Evolutionary conservation across 2,329 filamentous ascomycete genomes (phyloP).

Genomic region (Didymella sp.): DNA sequence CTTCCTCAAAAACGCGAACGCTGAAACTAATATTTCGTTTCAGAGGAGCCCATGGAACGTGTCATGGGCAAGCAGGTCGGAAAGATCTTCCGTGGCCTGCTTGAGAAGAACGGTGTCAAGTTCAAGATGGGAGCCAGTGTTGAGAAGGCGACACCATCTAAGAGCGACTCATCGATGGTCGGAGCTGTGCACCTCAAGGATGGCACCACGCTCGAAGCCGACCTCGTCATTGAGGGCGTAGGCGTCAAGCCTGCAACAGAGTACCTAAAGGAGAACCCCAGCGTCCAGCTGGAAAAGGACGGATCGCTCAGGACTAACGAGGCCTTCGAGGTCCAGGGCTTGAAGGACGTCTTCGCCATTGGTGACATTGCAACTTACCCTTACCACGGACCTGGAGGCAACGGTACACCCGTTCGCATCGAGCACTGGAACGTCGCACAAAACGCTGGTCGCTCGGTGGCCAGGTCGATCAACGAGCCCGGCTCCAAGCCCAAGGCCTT

Average conservation of each 20-base stretch:
- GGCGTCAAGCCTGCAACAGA: slow-evolving; percentile 87
- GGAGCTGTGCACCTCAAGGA: slow-evolving; percentile 85
- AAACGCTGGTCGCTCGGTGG: slow-evolving; percentile 83
- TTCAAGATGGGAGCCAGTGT: slow-evolving; percentile 85
- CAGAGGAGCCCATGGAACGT: slow-evolving; percentile 77
- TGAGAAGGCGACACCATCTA: slow-evolving; percentile 79
- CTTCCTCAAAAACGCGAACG: no score
- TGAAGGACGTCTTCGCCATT: slow-evolving; percentile 87
- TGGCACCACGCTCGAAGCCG: slow-evolving; percentile 81
- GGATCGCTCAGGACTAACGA: slow-evolving; percentile 86
- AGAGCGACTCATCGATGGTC: slow-evolving; percentile 72
- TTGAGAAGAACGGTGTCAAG: slow-evolving; percentile 87
- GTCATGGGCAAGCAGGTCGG: slow-evolving; percentile 86
- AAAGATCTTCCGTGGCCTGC: slow-evolving; percentile 74
- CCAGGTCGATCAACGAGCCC: slow-evolving; percentile 75
- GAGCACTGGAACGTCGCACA: slow-evolving; percentile 99
- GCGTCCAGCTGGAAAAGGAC: slow-evolving; percentile 76
- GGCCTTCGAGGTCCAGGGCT: slow-evolving; percentile 75
- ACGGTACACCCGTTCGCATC: slow-evolving; percentile 77
- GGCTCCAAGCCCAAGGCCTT: slow-evolving; percentile 71
- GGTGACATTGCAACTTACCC: slow-evolving; percentile 96
- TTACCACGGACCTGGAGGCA: slow-evolving; percentile 86
- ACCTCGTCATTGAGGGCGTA: slow-evolving; percentile 89
- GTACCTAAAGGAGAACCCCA: slow-evolving; percentile 76
- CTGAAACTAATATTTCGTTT: no score